These are phyloP conservation scores for Plenodomus lindquistii DNA, from an alignment of 2,329 filamentous ascomycete genomes.

Conservation along the genomic window DNA sequence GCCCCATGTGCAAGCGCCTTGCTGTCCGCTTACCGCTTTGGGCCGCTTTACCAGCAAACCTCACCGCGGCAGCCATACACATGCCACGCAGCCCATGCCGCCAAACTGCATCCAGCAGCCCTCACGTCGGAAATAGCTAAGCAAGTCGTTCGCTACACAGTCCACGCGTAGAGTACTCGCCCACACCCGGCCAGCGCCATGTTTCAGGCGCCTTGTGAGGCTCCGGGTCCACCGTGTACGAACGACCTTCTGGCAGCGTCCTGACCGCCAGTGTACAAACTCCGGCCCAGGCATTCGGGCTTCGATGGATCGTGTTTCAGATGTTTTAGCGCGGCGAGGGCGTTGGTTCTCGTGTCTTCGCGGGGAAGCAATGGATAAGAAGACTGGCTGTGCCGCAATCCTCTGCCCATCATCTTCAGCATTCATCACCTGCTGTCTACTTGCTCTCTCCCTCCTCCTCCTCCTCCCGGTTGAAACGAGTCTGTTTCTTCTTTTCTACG, in stretches of 20 bases:
- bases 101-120: constrained; percentile 23
- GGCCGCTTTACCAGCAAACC: constrained; percentile 27
- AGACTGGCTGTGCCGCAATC: constrained; percentile 43
- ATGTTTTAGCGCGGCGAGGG: constrained; percentile 41
- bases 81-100: constrained; percentile 10
- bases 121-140: constrained; percentile 28
- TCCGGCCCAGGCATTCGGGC: constrained; percentile 28
- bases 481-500: constrained; percentile 43
- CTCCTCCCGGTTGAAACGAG: constrained; percentile 24
- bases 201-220: constrained; percentile 43
- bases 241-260: constrained; percentile 22
- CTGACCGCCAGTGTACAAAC: constrained; percentile 19
- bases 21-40: constrained; percentile 27
- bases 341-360: constrained; percentile 41
- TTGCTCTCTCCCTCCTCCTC: not conserved
- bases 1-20: constrained; percentile 42
- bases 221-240: constrained; percentile 21
- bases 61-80: constrained; percentile 34
- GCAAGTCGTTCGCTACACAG: constrained; percentile 29
- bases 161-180: constrained; percentile 34
- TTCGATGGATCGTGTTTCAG: constrained; percentile 47
- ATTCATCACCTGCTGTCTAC: constrained; percentile 33
- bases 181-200: constrained; percentile 32
- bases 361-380: constrained; percentile 39
- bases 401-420: constrained; percentile 29